Evolutionary conservation across 106 monocot species (phyloP), one percentile per base, ranked within the genome.

Genomic region (Amphibolis antarctica): DNA sequence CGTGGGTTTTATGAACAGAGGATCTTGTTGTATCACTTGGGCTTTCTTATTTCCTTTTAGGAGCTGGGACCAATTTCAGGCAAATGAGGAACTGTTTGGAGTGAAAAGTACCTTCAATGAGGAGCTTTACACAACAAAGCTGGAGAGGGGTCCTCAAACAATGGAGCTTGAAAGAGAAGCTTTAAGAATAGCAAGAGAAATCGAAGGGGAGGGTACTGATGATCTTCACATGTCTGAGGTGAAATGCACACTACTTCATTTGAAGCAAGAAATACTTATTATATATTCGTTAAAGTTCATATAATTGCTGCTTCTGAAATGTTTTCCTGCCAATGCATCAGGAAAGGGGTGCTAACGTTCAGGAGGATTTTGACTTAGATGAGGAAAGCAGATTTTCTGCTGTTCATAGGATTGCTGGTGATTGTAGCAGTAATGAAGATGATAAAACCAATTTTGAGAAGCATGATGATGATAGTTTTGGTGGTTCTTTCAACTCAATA

Each of bases 101-200:
- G 96, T 98, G n/a, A 90, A 80, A 70, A 98, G 86, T 73, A 98
- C 90, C 25, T 98, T 98, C 65, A 55, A 98, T 70, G 96, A 98
- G 76, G 96, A 98, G 66, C 59, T 98, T 19, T 98, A 98, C 45
- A 98, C 96, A 42, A 98, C 96, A 61, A 98, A 90, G 69, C 84
- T 98, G 74, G 86, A 84, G 69, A 90, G 68, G 79, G 96, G 96
- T 74, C 90, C 96, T 59, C 78, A 75, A 50, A 98, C 50, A 73
- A 82, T 50, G 59, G 90, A 90, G 18, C 70, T 77, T 31, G 96
- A 98, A 75, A 84, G 68, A 60, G 69, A 69, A 69, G 96, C 96
- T 62, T 67, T 77, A 63, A 84, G 78, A 79, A 74, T 98, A 69
- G 96, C 96, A n/a, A 90, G 86, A 72, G 85, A 98, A 84, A 98